Evolutionary conservation across 441 rosid species (phyloP), one percentile per base, ranked within the genome.

Genomic region (Flueggea neowawraea): DNA sequence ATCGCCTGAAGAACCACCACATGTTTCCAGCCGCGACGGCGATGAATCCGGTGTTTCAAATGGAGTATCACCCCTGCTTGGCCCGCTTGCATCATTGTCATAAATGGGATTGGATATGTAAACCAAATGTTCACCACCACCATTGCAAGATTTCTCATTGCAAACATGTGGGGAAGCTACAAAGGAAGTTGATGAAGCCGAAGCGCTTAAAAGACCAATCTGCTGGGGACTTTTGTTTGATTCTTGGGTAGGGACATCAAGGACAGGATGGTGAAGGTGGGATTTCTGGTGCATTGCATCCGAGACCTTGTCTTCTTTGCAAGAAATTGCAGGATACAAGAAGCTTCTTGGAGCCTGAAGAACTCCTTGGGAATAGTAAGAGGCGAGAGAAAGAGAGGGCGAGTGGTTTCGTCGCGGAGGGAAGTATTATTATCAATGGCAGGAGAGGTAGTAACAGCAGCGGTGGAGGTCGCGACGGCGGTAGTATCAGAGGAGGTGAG

Each of bases 61-160:
- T 0, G 95, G 95, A 11, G 95, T 82, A 51, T 69, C 75, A 31
- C 64, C 78, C 55, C 22, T 45, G 57, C 68, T 62, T 22, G 9
- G 32, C 72, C 73, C 64, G 76, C 73, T 71, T 9, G 56, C 70
- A 16, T 79, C 82, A 8, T 36, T 3, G 41, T 36, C 41, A 17
- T 64, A 68, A 12, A 85, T 77, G n/a, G 98, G 97, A 69, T 90
- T 93, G 2, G 97, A 90, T 36, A 94, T 90, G 81, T 89, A 87
- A 56, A 90, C 72, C 33, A 85, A 73, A 63, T 75, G 66, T 52
- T 78, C 85, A 47, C 53, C 45, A 7, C 60, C 56, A 31, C 52
- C 66, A 53, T 50, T 55, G 6, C 60, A 39, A 41, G 59, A 43
- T 48, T 33, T 58, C 6, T 57, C 73, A 17, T 54, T 33, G 31